These are phyloP conservation scores for Rutstroemia sydowiana DNA, from an alignment of 2,329 filamentous ascomycete genomes.

Conservation along the genomic window DNA sequence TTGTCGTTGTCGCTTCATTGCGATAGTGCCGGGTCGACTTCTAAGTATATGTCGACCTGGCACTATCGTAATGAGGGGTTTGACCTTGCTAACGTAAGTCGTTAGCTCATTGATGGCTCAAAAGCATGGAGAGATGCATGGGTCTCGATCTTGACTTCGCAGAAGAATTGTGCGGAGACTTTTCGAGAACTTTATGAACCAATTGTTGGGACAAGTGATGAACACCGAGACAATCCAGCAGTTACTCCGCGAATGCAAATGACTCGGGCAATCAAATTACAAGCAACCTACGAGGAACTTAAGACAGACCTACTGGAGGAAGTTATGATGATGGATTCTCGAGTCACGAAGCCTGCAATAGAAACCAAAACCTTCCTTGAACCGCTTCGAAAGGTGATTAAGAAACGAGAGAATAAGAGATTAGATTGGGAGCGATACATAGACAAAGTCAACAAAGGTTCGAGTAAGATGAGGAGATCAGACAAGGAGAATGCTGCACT, in stretches of 20 bases:
- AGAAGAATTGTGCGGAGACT: slow-evolving; percentile 58
- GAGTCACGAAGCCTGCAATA: slow-evolving; percentile 62
- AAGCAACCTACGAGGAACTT: slow-evolving; percentile 61
- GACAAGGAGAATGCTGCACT: slow-evolving; percentile 67
- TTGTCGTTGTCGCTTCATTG: too few relatives aligned
- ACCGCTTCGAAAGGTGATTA: slow-evolving; percentile 73
- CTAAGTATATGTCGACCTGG: too few relatives aligned
- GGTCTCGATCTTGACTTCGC: slow-evolving; percentile 62
- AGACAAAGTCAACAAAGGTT: slow-evolving; percentile 59
- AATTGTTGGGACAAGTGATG: slow-evolving; percentile 59
- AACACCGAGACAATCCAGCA: slow-evolving; percentile 45
- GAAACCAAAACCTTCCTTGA: slow-evolving; percentile 62
- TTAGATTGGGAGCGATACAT: slow-evolving; percentile 75
- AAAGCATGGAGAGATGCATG: slow-evolving; percentile 74
- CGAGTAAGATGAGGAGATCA: slow-evolving; percentile 62
- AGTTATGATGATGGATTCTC: slow-evolving; percentile 60
- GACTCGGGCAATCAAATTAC: slow-evolving; percentile 56
- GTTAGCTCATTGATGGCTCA: slow-evolving; percentile 66
- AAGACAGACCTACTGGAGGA: slow-evolving; percentile 66
- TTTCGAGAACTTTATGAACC: slow-evolving; percentile 71
- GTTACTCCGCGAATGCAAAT: slow-evolving; percentile 57
- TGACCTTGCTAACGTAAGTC: slow-evolving; percentile 13
- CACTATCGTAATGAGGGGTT: too few relatives aligned
- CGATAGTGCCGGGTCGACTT: too few relatives aligned
- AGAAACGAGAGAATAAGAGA: slow-evolving; percentile 76